A percentile compares a stretch with the other conserved stretches of the same genome.
phyloP scores from a whole-genome alignment of 2,329 filamentous ascomycete genomes.

The Aspergillus sp. region DNA sequence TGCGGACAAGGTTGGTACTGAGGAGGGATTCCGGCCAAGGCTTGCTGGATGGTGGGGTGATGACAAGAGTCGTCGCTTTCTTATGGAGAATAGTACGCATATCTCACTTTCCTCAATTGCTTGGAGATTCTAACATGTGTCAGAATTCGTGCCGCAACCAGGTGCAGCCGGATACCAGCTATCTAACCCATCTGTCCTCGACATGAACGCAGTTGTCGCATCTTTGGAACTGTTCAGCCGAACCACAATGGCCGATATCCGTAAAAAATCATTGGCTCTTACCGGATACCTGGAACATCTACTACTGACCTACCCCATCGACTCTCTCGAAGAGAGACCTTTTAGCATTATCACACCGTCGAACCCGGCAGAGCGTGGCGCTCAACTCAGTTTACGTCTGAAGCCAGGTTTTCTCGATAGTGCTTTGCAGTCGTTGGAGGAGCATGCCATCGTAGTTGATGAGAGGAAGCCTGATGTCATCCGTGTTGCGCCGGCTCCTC shows the following conservation, averaged over 20 bases:
- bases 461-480: constrained; percentile 82
- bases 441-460: constrained; percentile 68
- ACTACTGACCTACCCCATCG: constrained; percentile 39
- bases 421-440: constrained; percentile 58
- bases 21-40: constrained; percentile 55
- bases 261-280: constrained; percentile 63
- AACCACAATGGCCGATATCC: constrained; percentile 61
- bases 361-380: constrained; percentile 62
- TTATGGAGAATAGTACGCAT: constrained; percentile 63
- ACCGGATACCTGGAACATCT: constrained; percentile 72
- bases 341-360: constrained; percentile 64
- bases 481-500: constrained; percentile 70
- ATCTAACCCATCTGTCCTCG: constrained; percentile 75
- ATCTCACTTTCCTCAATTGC: background rate
- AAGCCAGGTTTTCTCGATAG: constrained; percentile 62
- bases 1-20: constrained; percentile 25
- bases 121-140: constrained; percentile 5
- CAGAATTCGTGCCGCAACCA: constrained; percentile 63
- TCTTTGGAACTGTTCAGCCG: constrained; percentile 67
- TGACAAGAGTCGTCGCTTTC: constrained; percentile 68
- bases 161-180: constrained; percentile 78
- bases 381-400: constrained; percentile 70
- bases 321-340: constrained; percentile 28
- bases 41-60: constrained; percentile 83
- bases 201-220: constrained; percentile 67